Evolutionary conservation across 2,329 filamentous ascomycete species (phyloP), one percentile per base, ranked within the genome.

Genomic region (Trichoderma gracile): DNA sequence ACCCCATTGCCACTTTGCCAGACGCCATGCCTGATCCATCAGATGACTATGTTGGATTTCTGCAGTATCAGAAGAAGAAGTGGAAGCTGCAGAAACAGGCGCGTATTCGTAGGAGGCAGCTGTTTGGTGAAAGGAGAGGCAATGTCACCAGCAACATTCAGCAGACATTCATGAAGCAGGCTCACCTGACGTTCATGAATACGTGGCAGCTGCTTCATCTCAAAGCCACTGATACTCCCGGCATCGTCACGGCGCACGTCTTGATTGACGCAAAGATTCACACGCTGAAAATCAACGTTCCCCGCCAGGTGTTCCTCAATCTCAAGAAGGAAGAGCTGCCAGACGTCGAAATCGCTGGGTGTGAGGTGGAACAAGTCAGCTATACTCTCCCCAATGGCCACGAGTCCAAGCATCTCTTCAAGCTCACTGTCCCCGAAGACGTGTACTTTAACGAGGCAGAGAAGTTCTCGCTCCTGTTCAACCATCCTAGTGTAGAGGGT

Each of bases 1-100:
- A 98, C 73, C 93, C 93, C 0, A 96, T 92, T 76, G 89, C 92
- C 30, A 86, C 86, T 25, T 82, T 99, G 15, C 95, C 95, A 0
- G 86, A 89, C 66, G 84, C 86, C 47, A 96, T 97, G 90, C 94
- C 95, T 1, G 86, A 85, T 25, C 90, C 95, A 21, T 91, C 88
- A 0, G 87, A 95, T 55, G 90, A 99, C 76, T 99, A 99, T 70
- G 80, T 86, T 19, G 92, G 86, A 0, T 99, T 96, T 81, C 76
- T 99, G 60, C 84, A 90, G 72, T 98, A 98, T 72, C 95, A 99
- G 75, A 99, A 99, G 78, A 87, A 93, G 79, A 99, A 99, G 77
- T 99, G 95, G 95, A 97, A 94, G 79, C 89, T 98, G 43, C 95
- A 99, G 75, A 96, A 93, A 73, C 90, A 96, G 74, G 93, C 94